Conservation (phyloP, 2,329 filamentous ascomycete species). For the Dothideomycetes sp. region DNA sequence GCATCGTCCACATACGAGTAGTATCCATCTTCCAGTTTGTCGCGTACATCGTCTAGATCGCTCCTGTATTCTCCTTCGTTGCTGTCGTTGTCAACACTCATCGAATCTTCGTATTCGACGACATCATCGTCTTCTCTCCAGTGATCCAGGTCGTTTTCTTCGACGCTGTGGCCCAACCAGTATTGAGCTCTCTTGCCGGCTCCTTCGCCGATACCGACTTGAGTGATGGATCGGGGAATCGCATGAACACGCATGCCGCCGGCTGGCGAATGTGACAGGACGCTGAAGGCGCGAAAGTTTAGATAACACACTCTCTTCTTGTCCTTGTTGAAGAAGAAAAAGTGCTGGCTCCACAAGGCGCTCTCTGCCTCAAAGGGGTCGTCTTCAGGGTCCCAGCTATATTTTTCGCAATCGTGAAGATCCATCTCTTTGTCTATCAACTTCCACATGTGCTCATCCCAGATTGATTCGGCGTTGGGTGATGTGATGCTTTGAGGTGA, state of each 20-base stretch:
- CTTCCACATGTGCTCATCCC: slow-evolving; percentile 87
- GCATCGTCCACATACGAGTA: slow-evolving; percentile 17
- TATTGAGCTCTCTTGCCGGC: slow-evolving; percentile 75
- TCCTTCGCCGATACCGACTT: slow-evolving; percentile 37
- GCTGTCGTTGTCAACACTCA: slow-evolving; percentile 17
- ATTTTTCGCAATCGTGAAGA: slow-evolving; percentile 78
- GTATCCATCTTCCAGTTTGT: slow-evolving; percentile 25
- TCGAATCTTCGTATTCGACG: slow-evolving; percentile 17
- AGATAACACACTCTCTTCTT: slow-evolving; percentile 90
- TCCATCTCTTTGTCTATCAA: slow-evolving; percentile 92
- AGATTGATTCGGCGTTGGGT: slow-evolving; percentile 36
- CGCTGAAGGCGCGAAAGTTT: slow-evolving; percentile 80
- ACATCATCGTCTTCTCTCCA: slow-evolving; percentile 24
- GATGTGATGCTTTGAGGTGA: slow-evolving; percentile 12
- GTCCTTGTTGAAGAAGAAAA: slow-evolving; percentile 94
- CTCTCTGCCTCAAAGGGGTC: slow-evolving; percentile 89
- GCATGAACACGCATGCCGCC: slow-evolving; percentile 32
- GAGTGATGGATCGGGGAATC: slow-evolving; percentile 39
- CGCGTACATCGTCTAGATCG: slow-evolving; percentile 27
- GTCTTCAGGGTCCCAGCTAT: slow-evolving; percentile 79
- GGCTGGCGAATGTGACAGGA: slow-evolving; percentile 56
- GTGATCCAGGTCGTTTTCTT: slow-evolving; percentile 13
- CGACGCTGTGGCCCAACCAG: slow-evolving; percentile 64
- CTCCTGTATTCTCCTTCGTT: slow-evolving; percentile 26
- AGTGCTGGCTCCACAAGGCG: slow-evolving; percentile 89